phyloP scores from a whole-genome alignment of 495 filamentous ascomycete genomes.

The Podospora pseudocomata region DNA sequence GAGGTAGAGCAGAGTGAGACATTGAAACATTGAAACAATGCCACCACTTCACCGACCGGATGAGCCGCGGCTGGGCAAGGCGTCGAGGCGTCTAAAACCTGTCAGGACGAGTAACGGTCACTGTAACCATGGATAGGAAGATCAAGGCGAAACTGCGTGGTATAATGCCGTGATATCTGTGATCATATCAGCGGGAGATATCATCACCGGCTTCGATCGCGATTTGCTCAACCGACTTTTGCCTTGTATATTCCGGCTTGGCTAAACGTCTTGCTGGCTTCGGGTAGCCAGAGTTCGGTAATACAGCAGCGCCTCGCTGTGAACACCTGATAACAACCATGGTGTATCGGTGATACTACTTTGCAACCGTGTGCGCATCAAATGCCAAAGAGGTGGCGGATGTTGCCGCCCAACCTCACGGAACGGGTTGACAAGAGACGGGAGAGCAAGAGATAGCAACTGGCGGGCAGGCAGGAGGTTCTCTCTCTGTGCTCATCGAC shows the following conservation, averaged over 20 bases:
- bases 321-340: not conserved
- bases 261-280: not conserved
- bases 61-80: not conserved
- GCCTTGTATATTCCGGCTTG: not conserved
- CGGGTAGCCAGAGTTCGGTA: not conserved
- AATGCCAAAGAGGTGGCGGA: not conserved
- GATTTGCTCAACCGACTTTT: slow-evolving; percentile 4
- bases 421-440: not conserved
- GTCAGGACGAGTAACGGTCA: not conserved
- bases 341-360: not conserved
- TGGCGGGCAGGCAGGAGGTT: no score
- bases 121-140: not conserved
- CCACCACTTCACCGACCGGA: not conserved
- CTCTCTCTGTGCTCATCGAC: not conserved
- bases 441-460: not conserved
- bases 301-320: not conserved
- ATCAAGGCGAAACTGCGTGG: not conserved
- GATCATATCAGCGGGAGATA: not conserved
- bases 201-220: slow-evolving; percentile 1
- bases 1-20: not conserved
- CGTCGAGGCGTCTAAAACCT: not conserved
- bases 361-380: not conserved
- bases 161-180: not conserved
- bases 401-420: not conserved
- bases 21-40: not conserved